Conservation (phyloP, 78 protist genomes). For the slime mould (Dictyostelium discoideum) region dicty_2.7 NC_007090.3:1904001-1904500, state of each 20-base stretch:
- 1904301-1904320: not conserved
- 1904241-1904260: not conserved
- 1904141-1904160: not conserved
- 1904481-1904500: not conserved
- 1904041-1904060: not conserved
- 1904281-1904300: not conserved
- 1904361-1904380: not conserved
- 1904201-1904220: not conserved
- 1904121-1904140: not conserved
- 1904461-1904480: not conserved
- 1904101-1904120: not conserved
- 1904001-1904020: not conserved
- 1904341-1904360: not conserved
- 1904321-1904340: not conserved
- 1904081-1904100: not conserved
- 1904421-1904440: not conserved
- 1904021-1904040: not conserved
- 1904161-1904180: not conserved
- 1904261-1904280: not conserved
- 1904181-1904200: not conserved
- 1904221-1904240: not conserved
- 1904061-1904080: not conserved
- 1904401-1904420: not conserved
- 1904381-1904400: not conserved
- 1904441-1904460: not conserved